phyloP scores from a whole-genome alignment of 164 flowering plant genomes.

The grape (Vitis vinifera) region ASM3070453v1 NC_081811.1:3160501-3161000 shows the following conservation, averaged over 20 bases:
- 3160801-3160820: too few relatives aligned
- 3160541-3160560: slow-evolving; percentile 45
- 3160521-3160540: slow-evolving; percentile 65
- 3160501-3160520: slow-evolving; percentile 67
- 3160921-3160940: too few relatives aligned
- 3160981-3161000: too few relatives aligned
- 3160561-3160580: slow-evolving; percentile 52
- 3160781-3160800: neutral
- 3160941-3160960: too few relatives aligned
- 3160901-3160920: too few relatives aligned
- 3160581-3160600: slow-evolving; percentile 82
- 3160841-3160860: too few relatives aligned
- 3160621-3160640: slow-evolving; percentile 61
- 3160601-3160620: slow-evolving; percentile 74
- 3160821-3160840: too few relatives aligned
- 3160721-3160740: slow-evolving; percentile 62
- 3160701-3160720: slow-evolving; percentile 84
- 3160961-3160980: too few relatives aligned
- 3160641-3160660: slow-evolving; percentile 78
- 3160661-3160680: slow-evolving; percentile 68
- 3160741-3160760: slow-evolving; percentile 51
- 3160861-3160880: too few relatives aligned
- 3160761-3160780: slow-evolving; percentile 52
- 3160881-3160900: too few relatives aligned
- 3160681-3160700: slow-evolving; percentile 57